Conservation (phyloP, 1,284 basidiomycete genomes). For the Marasmius fiardii region DNA sequence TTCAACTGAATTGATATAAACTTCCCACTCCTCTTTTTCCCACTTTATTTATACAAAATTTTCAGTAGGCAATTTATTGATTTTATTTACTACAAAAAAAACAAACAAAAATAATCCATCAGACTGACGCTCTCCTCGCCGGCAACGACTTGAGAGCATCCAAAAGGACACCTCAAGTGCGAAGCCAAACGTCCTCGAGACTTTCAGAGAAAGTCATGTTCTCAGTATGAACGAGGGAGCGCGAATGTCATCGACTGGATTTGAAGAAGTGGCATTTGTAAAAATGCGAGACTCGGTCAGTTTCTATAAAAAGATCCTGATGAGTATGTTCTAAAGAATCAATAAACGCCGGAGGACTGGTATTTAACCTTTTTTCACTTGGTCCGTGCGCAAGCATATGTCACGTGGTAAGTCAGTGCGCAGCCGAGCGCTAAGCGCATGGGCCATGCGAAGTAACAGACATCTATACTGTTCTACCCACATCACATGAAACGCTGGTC, state of each 20-base stretch:
- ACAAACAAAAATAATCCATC: conserved; percentile 52
- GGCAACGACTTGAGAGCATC: conserved; percentile 31
- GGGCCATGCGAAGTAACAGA: too few relatives aligned
- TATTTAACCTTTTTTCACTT: conserved; percentile 35
- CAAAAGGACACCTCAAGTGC: conserved; percentile 35
- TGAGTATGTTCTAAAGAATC: conserved; percentile 78
- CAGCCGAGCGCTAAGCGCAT: not conserved
- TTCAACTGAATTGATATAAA: too few relatives aligned
- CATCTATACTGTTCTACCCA: too few relatives aligned
- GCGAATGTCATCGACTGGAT: conserved; percentile 76
- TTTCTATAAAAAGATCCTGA: conserved; percentile 87
- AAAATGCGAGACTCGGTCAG: conserved; percentile 89
- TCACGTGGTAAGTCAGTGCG: not conserved
- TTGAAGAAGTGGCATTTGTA: conserved; percentile 79
- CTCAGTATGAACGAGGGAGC: conserved; percentile 73
- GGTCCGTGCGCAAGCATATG: conserved; percentile 32
- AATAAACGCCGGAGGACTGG: conserved; percentile 5
- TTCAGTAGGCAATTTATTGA: too few relatives aligned
- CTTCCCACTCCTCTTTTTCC: too few relatives aligned
- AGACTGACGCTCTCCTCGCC: conserved; percentile 73
- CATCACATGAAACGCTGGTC: too few relatives aligned
- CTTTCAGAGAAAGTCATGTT: conserved; percentile 50
- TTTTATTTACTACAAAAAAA: not conserved
- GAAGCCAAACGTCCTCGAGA: conserved; percentile 75
- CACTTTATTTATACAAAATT: too few relatives aligned